Conservation (phyloP, 805 yeast genomes). For the Ogataea nitratoaversa region DNA sequence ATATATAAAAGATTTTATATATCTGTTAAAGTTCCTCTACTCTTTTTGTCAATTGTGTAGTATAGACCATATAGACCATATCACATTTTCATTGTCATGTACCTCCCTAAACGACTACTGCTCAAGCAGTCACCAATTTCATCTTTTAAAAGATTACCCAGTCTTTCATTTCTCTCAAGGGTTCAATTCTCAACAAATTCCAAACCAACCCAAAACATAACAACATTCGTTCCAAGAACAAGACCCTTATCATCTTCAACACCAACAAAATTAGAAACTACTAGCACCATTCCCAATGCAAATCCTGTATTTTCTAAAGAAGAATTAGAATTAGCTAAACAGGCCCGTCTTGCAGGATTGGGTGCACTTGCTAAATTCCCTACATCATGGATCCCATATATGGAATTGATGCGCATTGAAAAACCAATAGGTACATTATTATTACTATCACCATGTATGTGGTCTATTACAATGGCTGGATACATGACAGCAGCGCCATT, state of each 20-base stretch:
- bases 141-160: not conserved
- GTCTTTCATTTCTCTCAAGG: not conserved
- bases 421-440: slow-evolving; percentile 95
- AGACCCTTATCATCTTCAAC: not conserved
- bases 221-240: no score
- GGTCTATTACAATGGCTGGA: slow-evolving; percentile 93
- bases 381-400: slow-evolving; percentile 74
- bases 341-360: slow-evolving; percentile 44
- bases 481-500: slow-evolving; percentile 67
- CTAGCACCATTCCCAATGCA: not conserved
- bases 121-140: not conserved
- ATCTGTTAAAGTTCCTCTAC: no score
- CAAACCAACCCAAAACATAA: not conserved
- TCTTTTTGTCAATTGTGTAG: no score
- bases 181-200: not conserved
- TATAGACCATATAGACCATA: no score
- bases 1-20: no score
- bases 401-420: slow-evolving; percentile 86
- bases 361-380: slow-evolving; percentile 63
- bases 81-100: no score
- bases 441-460: slow-evolving; percentile 76
- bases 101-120: not conserved
- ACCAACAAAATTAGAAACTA: not conserved
- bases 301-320: slow-evolving; percentile 30
- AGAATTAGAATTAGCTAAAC: slow-evolving; percentile 47